Base-by-base conservation (phyloP, 495 filamentous ascomycete genomes). In the Hyaloscypha hepaticicola region DNA sequence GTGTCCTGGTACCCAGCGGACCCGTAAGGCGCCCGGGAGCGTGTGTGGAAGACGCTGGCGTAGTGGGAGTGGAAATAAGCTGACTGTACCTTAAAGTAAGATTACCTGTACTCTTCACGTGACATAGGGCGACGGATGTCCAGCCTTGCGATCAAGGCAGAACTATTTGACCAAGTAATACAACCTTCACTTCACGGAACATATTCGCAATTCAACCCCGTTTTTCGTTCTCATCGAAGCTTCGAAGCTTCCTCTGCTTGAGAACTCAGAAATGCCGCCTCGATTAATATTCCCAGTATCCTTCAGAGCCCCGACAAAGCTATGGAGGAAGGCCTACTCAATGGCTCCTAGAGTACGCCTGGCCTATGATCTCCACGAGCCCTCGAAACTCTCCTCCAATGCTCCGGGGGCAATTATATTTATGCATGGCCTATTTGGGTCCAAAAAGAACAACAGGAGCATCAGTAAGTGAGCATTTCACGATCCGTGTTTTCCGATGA, bases 351-450 rank as follows among this genome's bases (percentile, higher is more conserved):
- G 71, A n/a, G 72, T 85, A 5, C 69, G 77, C 5, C 74, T 90
- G 1, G 82, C 80, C 8, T 89, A 82, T 72, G 85, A 89, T 63
- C 80, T 84, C 45, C 84, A 88, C 66, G 70, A 80, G 65, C 81
- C 70, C 16, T 19, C 87, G 9, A 59, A 65, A 3, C 61, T 49
- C 27, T 34, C 27, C 26, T 72, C 78, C 66, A 82, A 83, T 52
- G 74, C 83, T 50, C 92, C 95, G 0, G 33, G 49, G n/a, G 56
- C 69, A 11, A 89, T 99, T 63, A 76, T 99, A 67, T 85, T 99
- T 66, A 83, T 98, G 75, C 95, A 99, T 75, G 95, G 95, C 4
- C 81, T 99, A 19, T 98, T 99, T 73, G 95, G 95, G 25, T 96
- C 91, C 48, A 97, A 96, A 77, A 90, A 91, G 80, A 99, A 99